Base-by-base conservation (phyloP, 2,329 filamentous ascomycete genomes). In the Nemania diffusa region DNA sequence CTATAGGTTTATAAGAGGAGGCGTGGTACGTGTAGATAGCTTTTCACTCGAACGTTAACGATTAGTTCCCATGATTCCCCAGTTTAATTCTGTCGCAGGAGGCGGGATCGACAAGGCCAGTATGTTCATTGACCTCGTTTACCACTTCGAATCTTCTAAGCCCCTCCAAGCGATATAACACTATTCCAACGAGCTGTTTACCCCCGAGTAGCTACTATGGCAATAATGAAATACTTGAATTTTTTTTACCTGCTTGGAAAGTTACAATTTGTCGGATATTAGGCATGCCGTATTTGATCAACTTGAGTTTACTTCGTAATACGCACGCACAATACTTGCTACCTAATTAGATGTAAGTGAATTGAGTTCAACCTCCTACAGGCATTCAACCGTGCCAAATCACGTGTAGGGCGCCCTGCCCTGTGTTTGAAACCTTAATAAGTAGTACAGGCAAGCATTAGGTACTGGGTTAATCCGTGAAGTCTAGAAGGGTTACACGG, bases 1-100 rank as follows among this genome's bases (percentile, higher is more conserved):
- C 24, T 42, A 57, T 48, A 57, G 24, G 34, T 64, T 37, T 13
- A 1, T 22, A 52, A 29, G 22, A 59, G 20, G 50, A 48, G 60
- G 51, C 26, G 32, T 15, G 46, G 24, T 50, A 44, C 2, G 52
- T 67, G 57, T 64, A 67, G 51, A 61, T 64, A 64, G 65, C 9
- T 44, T 56, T 48, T 27, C 32, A 42, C 9, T 40, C n/a, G 15
- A 57, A 60, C 56, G 29, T 55, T 9, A 42, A 46, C 60, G 9
- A 50, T 9, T 55, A 44, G 4, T 22, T 37, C n/a, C 20, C 27
- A 29, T 20, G 15, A 22, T 17, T 51, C 26, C 8, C 29, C 26
- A 4, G 13, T 50, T 13, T 15, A 24, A 48, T 48, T 48, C 9
- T 8, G 6, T 48, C 20, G n/a, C 8, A 20, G 3, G 44, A 24